Evolutionary conservation across 495 filamentous ascomycete genomes (phyloP).

Genomic region (Halenospora varia): DNA sequence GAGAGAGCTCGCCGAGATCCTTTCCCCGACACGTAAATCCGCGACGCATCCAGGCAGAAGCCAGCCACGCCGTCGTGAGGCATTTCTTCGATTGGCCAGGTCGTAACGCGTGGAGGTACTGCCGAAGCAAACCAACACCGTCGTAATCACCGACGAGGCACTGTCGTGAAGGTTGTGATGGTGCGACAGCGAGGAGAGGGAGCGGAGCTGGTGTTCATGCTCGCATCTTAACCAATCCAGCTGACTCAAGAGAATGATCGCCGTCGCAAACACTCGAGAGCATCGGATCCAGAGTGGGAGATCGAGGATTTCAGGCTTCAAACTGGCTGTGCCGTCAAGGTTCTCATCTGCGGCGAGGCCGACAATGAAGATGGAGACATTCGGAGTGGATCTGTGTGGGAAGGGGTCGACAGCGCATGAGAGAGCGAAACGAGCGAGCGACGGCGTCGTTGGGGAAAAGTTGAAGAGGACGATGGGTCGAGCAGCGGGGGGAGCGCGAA

Average conservation of each 20-base stretch:
- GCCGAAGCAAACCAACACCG: not conserved
- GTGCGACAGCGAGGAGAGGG: not conserved
- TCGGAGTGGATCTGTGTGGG: not conserved
- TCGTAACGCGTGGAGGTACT: not conserved
- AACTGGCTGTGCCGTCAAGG: constrained; percentile 1
- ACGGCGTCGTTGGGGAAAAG: constrained; percentile 10
- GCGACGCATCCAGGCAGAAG: not conserved
- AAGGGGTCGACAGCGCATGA: constrained; percentile 11
- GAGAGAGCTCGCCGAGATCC: constrained; percentile 1
- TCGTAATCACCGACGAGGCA: constrained; percentile 3
- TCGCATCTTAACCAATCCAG: constrained; percentile 14
- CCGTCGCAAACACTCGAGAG: constrained; percentile 7
- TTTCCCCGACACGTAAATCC: too few relatives aligned
- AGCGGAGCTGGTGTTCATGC: constrained; percentile 9
- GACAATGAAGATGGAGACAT: not conserved
- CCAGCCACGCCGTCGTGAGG: constrained; percentile 4
- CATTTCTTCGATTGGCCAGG: constrained; percentile 1
- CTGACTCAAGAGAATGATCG: constrained; percentile 7
- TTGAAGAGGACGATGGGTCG: constrained; percentile 8
- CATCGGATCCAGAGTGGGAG: constrained; percentile 6
- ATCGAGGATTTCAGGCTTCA: constrained; percentile 10
- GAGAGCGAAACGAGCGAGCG: not conserved
- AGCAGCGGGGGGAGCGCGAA: not conserved
- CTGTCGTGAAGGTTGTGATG: constrained; percentile 4
- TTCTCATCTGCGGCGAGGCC: constrained; percentile 12